Evolutionary conservation across 768 basidiomycete species (phyloP).

Genomic region (Amanita pseudoporphyria): DNA sequence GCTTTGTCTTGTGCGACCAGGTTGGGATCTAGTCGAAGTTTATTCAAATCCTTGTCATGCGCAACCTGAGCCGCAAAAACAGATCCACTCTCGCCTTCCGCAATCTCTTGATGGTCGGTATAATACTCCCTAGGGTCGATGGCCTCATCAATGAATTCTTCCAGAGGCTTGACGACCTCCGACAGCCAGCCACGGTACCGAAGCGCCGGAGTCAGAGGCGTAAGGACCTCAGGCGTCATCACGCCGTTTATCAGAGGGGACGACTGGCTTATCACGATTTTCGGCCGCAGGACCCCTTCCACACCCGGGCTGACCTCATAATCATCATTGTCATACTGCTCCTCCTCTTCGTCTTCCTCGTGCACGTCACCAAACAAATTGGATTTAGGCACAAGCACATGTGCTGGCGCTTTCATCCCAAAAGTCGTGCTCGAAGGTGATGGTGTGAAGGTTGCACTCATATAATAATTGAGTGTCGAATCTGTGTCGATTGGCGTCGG

Average conservation of each 20-base stretch:
- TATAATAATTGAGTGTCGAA: slow-evolving; percentile 27
- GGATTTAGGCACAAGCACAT: slow-evolving; percentile 19
- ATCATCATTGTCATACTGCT: slow-evolving; percentile 14
- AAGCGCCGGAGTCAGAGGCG: slow-evolving; percentile 34
- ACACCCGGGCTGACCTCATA: too few species aligned
- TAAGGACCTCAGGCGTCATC: slow-evolving; percentile 18
- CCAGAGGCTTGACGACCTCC: slow-evolving; percentile 46
- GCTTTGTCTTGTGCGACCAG: slow-evolving; percentile 29
- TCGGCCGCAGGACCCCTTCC: slow-evolving; percentile 15
- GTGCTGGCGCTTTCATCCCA: slow-evolving; percentile 11
- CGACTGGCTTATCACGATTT: slow-evolving; percentile 23
- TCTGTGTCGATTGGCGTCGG: slow-evolving; percentile 27
- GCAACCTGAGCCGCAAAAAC: slow-evolving; percentile 42
- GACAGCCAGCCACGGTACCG: slow-evolving; percentile 58
- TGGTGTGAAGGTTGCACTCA: slow-evolving; percentile 22
- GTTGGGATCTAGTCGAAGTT: slow-evolving; percentile 29
- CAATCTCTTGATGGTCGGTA: slow-evolving; percentile 64
- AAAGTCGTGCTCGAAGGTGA: slow-evolving; percentile 17
- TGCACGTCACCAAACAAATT: slow-evolving; percentile 30
- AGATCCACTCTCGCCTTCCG: slow-evolving; percentile 75
- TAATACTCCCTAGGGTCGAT: slow-evolving; percentile 58
- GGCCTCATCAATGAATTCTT: slow-evolving; percentile 52
- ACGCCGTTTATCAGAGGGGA: slow-evolving; percentile 13
- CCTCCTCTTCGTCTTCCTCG: slow-evolving; percentile 12
- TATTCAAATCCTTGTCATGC: slow-evolving; percentile 17